These are phyloP conservation scores for Grigorovia humatica DNA, from an alignment of 805 yeast genomes.

Conservation along the genomic window DNA sequence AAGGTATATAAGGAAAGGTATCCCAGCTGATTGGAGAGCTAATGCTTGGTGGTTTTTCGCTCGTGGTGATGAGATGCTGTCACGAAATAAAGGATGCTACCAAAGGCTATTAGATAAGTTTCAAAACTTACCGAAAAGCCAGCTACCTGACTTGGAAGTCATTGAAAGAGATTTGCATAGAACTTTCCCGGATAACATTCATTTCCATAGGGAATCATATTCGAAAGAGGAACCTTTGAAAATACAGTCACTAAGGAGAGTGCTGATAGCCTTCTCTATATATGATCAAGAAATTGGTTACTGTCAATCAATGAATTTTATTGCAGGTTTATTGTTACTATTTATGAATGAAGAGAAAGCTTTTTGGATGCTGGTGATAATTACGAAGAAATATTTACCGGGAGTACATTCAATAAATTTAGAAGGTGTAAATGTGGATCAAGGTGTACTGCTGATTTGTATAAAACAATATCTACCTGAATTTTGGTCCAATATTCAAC, in stretches of 20 bases:
- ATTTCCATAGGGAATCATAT: slow-evolving; percentile 45
- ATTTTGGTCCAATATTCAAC: slow-evolving; percentile 52
- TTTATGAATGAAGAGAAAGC: slow-evolving; percentile 85
- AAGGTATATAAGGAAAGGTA: slow-evolving; percentile 76
- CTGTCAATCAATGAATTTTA: slow-evolving; percentile 88
- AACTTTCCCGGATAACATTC: slow-evolving; percentile 88
- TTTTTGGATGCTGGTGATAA: slow-evolving; percentile 91
- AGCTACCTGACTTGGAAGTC: slow-evolving; percentile 59
- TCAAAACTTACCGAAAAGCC: slow-evolving; percentile 24
- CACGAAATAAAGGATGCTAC: slow-evolving; percentile 66
- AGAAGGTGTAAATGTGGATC: slow-evolving; percentile 93
- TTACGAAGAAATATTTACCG: slow-evolving; percentile 75
- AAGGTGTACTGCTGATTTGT: slow-evolving; percentile 84
- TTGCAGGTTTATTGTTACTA: slow-evolving; percentile 75
- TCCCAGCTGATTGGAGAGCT: slow-evolving; percentile 97
- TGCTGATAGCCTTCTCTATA: slow-evolving; percentile 70
- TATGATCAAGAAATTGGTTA: slow-evolving; percentile 87
- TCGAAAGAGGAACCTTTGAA: slow-evolving; percentile 45
- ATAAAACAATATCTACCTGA: slow-evolving; percentile 73
- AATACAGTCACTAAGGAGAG: slow-evolving; percentile 65
- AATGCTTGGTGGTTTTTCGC: slow-evolving; percentile 94
- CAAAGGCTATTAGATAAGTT: slow-evolving; percentile 57
- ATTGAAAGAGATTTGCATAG: slow-evolving; percentile 89
- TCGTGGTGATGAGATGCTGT: slow-evolving; percentile 64
- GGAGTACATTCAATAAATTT: slow-evolving; percentile 81